A percentile compares a stretch with the other conserved stretches of the same genome.
Conservation (phyloP, 306 rosid genomes). For the Arachis hypogaea region DNA sequence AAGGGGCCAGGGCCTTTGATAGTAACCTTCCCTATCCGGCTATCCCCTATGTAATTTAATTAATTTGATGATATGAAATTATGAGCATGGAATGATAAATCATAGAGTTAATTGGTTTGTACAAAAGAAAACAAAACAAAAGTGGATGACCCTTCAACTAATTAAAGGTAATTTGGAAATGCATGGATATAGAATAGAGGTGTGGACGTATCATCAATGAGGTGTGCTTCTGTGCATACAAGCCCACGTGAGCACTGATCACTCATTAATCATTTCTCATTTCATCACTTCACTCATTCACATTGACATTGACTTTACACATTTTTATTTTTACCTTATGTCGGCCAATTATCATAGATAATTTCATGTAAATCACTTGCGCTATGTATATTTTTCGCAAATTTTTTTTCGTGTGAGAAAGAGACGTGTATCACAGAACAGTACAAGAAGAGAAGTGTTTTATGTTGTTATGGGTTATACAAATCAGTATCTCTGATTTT, state of each 20-base stretch:
- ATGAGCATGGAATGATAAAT: background rate
- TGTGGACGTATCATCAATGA: too few species aligned
- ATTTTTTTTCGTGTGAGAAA: too few species aligned
- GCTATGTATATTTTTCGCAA: too few species aligned
- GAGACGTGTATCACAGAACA: too few species aligned
- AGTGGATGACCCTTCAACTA: background rate
- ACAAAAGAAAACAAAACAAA: background rate
- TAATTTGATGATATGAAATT: too few species aligned
- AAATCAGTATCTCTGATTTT: too few species aligned
- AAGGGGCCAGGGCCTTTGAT: background rate
- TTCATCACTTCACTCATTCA: slow-evolving; percentile 11
- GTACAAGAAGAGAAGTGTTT: too few species aligned
- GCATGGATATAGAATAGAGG: background rate
- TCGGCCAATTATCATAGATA: background rate
- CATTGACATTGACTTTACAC: slow-evolving; percentile 10
- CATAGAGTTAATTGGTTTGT: background rate
- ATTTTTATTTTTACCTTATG: slow-evolving; percentile 23
- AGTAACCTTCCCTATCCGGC: too few species aligned
- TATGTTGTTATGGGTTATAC: too few species aligned
- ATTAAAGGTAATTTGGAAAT: background rate
- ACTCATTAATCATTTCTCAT: background rate
- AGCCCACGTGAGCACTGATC: slow-evolving; percentile 3
- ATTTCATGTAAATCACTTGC: too few species aligned
- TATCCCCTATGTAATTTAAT: too few species aligned
- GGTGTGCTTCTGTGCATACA: background rate